These are phyloP conservation scores for Paramecium bursaria DNA, from an alignment of 73 alveolate species.

Conservation along the genomic window DNA sequence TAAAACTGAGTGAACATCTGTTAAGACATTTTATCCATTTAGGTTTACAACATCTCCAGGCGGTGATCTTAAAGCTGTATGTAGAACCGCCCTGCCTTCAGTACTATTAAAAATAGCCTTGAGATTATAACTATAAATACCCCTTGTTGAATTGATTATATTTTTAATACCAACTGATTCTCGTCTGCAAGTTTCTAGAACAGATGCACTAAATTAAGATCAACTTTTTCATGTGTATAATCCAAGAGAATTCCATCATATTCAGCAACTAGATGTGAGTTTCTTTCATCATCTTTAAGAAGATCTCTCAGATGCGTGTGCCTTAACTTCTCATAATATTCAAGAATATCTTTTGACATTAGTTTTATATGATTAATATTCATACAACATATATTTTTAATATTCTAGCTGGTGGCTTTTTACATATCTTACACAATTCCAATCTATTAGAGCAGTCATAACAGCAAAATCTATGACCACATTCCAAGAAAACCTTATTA, in stretches of 20 bases:
- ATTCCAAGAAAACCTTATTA: conserved; percentile 44
- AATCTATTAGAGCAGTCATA: conserved; percentile 53
- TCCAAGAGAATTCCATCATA: conserved; percentile 76
- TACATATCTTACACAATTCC: conserved; percentile 52
- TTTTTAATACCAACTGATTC: too few relatives aligned
- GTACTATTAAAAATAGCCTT: conserved; percentile 42
- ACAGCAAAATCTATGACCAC: conserved; percentile 66
- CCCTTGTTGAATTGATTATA: conserved; percentile 57
- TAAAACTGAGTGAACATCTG: conserved; percentile 80
- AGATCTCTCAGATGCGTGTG: conserved; percentile 74
- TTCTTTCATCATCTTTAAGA: conserved; percentile 70
- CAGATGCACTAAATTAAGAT: conserved; percentile 22
- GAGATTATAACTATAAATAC: not conserved
- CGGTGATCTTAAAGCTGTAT: conserved; percentile 86
- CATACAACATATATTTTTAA: conserved; percentile 58
- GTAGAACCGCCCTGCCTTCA: conserved; percentile 76
- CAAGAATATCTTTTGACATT: conserved; percentile 6
- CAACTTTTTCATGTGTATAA: conserved; percentile 84
- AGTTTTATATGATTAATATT: too few relatives aligned
- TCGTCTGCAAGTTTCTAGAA: conserved; percentile 54
- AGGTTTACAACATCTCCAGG: conserved; percentile 72
- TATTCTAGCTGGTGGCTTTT: conserved; percentile 16
- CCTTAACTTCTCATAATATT: conserved; percentile 60
- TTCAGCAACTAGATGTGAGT: conserved; percentile 59
- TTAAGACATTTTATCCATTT: conserved; percentile 83